Evolutionary conservation across 2,329 filamentous ascomycete genomes (phyloP).

Genomic region (Fulvia fulva): DNA sequence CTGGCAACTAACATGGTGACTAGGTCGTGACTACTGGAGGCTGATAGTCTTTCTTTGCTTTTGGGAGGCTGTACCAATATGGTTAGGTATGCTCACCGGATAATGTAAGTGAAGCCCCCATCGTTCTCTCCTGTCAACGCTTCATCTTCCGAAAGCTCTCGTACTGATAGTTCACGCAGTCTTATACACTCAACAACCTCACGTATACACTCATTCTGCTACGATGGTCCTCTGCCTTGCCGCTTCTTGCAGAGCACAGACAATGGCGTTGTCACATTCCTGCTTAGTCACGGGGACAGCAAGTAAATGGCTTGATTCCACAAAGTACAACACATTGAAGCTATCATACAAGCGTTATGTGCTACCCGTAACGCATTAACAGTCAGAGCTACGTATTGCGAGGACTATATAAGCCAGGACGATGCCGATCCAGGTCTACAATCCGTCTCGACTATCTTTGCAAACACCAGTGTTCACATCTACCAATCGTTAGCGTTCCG

Average conservation of each 20-base stretch:
- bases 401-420: background rate
- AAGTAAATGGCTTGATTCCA: background rate
- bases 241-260: background rate
- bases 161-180: background rate
- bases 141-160: too few relatives aligned
- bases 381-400: background rate
- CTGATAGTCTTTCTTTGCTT: background rate
- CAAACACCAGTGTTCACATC: too few relatives aligned
- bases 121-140: background rate
- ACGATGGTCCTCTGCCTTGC: background rate
- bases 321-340: background rate
- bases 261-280: background rate
- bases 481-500: too few relatives aligned
- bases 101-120: background rate
- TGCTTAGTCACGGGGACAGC: background rate
- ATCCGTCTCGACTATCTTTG: background rate
- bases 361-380: background rate
- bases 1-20: background rate
- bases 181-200: background rate
- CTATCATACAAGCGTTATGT: background rate
- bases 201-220: background rate
- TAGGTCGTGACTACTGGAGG: background rate
- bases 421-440: background rate
- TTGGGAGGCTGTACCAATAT: background rate
- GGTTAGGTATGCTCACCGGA: background rate